Evolutionary conservation across 306 rosid species (phyloP), one percentile per base, ranked within the genome.

Genomic region (Begonia masoniana): DNA sequence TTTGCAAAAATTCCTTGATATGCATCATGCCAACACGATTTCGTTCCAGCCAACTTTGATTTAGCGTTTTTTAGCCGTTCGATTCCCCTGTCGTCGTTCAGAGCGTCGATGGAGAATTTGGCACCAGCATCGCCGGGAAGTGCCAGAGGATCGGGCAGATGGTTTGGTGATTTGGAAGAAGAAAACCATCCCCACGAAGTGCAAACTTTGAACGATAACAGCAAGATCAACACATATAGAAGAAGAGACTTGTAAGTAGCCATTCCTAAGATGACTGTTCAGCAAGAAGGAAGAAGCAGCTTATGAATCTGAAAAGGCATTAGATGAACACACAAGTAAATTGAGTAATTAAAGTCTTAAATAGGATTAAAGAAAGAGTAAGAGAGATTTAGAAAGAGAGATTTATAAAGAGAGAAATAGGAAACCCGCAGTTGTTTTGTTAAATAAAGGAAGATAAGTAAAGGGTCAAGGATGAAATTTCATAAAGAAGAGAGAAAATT

Each of bases 11-110:
- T 76, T 64, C 79, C 71, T 14, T 50, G 49, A 51, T 85, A 82
- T 56, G 94, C 94, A 31, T 59, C 72, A 62, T 76, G 80, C 95
- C 94, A 88, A 60, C 97, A 85, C 24, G 73, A 57, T 49, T 81
- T 73, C 15, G 88, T 55, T 9, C 71, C 55, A 13, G 55, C 62
- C 82, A 83, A 57, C 50, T 78, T 76, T 10, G 55, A 73, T 60
- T 70, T 71, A 2, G 93, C 93, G 58, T 80, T 78, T 59, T 80
- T 77, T 11, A 78, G 52, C 12, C 70, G 47, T 55, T 69, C 53
- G n/a, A 66, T 15, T 57, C 81, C 97, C 46, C 70, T 88, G 24
- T 52, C 64, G 56, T 85, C 81, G 12, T 65, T 66, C 52, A 78
- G 65, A 7, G 67, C 78, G 15, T 88, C 85, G 52, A 70, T 50